Evolutionary conservation across 257 asterid genomes (phyloP).

Genomic region (Solanum piurae): DNA sequence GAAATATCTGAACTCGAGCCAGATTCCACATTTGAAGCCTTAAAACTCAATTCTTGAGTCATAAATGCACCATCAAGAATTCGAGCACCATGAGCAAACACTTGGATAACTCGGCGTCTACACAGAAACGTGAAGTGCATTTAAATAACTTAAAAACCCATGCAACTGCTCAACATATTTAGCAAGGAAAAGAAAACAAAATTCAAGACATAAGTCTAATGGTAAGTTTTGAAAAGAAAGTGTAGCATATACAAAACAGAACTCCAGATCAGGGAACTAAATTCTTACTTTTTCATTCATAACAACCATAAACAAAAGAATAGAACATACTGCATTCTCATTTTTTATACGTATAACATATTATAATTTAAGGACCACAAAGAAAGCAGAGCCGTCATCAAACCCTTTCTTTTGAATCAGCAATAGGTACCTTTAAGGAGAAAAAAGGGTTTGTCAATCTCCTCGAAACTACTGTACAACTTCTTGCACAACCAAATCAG

Average conservation of each 20-base stretch:
- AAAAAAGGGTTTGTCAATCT: background rate
- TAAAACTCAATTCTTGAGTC: conserved; percentile 91
- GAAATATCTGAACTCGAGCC: conserved; percentile 58
- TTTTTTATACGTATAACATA: background rate
- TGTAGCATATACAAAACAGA: background rate
- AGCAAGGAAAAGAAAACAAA: background rate
- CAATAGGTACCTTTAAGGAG: background rate
- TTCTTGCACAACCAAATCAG: background rate
- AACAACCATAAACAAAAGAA: background rate
- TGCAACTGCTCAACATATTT: background rate
- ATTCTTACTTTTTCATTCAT: background rate
- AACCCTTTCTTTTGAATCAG: background rate
- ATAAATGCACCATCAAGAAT: conserved; percentile 93
- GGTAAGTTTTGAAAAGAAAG: background rate
- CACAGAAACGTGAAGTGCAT: conserved; percentile 9
- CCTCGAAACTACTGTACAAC: background rate
- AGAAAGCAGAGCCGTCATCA: background rate
- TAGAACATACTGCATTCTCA: background rate
- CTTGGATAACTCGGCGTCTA: conserved; percentile 96
- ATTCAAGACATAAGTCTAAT: background rate
- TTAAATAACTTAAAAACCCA: background rate
- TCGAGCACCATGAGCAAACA: conserved; percentile 89
- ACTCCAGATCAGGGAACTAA: background rate
- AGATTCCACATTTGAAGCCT: conserved; percentile 56
- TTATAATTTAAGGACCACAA: background rate